Evolutionary conservation across 805 yeast genomes (phyloP).

Genomic region (Isabelozyma rhagii): DNA sequence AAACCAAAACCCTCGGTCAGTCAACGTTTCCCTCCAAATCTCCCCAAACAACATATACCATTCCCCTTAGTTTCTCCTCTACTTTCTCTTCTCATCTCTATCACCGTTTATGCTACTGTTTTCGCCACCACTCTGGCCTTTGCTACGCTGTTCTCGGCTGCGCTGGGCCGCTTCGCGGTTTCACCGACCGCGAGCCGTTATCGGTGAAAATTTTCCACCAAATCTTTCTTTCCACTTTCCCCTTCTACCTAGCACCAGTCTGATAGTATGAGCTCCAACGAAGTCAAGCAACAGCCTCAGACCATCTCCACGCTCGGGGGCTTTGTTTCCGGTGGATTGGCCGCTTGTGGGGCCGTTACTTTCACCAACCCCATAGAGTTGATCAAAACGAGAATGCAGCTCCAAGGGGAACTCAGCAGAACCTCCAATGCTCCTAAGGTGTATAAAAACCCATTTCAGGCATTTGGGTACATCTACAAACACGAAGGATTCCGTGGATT

Average conservation of each 20-base stretch:
- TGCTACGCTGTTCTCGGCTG: no score
- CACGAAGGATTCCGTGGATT: slow-evolving; percentile 85
- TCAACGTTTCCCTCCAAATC: no score
- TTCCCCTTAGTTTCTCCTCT: no score
- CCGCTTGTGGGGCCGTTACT: slow-evolving; percentile 98
- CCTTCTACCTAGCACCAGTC: not conserved
- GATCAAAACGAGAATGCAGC: slow-evolving; percentile 93
- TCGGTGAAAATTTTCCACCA: not conserved
- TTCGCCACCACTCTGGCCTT: no score
- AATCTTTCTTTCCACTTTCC: not conserved
- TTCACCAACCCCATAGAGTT: slow-evolving; percentile 94
- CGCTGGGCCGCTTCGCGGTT: no score
- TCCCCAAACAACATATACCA: no score
- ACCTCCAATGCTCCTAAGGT: slow-evolving; percentile 45
- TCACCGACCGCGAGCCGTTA: no score
- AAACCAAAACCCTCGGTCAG: no score
- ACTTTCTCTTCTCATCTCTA: no score
- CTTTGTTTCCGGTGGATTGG: slow-evolving; percentile 85
- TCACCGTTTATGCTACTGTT: no score
- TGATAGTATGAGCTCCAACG: not conserved
- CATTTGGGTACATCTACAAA: slow-evolving; percentile 63
- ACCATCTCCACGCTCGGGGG: slow-evolving; percentile 70
- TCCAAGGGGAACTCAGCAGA: slow-evolving; percentile 85
- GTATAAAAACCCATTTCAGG: slow-evolving; percentile 86
- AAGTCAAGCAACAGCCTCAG: slow-evolving; percentile 42